These are phyloP conservation scores for Pseudogymnoascus sp. DNA, from an alignment of 2,329 filamentous ascomycete genomes.

Conservation along the genomic window DNA sequence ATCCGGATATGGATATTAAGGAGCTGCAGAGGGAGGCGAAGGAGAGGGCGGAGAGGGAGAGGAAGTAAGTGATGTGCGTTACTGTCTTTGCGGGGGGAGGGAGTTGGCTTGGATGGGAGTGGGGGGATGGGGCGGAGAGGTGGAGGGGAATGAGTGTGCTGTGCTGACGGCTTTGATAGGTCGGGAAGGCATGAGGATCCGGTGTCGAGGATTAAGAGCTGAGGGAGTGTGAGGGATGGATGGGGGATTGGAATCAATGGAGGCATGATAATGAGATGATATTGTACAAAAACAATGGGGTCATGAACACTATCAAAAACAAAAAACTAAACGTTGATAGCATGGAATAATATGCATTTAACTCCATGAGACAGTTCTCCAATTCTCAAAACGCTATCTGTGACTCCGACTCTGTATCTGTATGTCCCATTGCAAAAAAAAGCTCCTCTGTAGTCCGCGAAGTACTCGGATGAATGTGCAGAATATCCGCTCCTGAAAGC, in stretches of 20 bases:
- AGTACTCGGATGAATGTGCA: neutral
- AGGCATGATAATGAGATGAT: neutral
- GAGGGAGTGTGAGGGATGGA: neutral
- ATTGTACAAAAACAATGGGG: neutral
- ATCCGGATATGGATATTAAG: conserved; percentile 35
- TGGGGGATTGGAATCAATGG: neutral
- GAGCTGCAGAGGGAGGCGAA: conserved; percentile 40
- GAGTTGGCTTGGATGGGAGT: neutral
- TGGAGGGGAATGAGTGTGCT: neutral
- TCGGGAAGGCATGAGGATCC: neutral
- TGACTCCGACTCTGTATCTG: neutral
- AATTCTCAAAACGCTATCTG: neutral
- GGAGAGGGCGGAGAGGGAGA: conserved; percentile 33
- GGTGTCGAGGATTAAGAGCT: neutral
- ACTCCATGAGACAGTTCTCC: neutral
- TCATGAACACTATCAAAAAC: neutral
- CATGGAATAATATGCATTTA: neutral
- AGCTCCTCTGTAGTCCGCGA: neutral
- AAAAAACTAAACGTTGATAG: neutral
- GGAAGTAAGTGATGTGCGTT: conserved; percentile 39
- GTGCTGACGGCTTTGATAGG: neutral
- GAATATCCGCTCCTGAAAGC: neutral
- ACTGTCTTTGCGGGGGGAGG: neutral
- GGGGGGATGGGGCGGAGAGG: neutral
- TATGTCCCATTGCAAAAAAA: neutral